Base-by-base conservation (phyloP, 106 monocot species). In the Chionographis japonica region DNA sequence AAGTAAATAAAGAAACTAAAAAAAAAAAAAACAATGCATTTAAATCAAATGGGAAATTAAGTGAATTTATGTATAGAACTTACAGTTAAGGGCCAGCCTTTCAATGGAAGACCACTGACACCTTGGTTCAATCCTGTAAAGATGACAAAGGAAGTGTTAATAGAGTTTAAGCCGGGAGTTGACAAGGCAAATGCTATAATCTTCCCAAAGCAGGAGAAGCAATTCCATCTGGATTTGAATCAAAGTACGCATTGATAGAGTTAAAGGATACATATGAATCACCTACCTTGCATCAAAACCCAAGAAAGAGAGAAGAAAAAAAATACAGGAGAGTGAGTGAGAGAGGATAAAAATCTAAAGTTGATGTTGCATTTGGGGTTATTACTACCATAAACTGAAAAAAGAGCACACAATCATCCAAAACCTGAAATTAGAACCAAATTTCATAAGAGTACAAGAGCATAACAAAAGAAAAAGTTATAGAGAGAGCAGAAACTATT, bases 61-160 rank as follows among this genome's bases (percentile, higher is more conserved):
- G 51, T 41, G 11, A 16, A 20, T 36, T 52, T 4, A 35, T 43
- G 40, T 54, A 58, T 40, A 50, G 27, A 54, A 51, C 94, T 77
- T 80, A 94, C 95, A 69, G 86, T 84, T 62, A 81, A 62, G 54
- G 81, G 81, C 81, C 81, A 81, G 65, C 81, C 81, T 19, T 81
- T 81, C 12, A 76, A 56, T 62, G 81, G 81, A 76, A 76, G 66
- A 42, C 72, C 76, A 72, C 76, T 66, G 42, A 76, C 76, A 53
- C 81, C 81, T 75, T 75, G 65, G 60, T 81, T 95, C 66, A 95
- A 66, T 57, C 86, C 95, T 91, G 67, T 39, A 14, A 68, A 11
- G 14, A 60, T 61, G 61, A 7, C 39, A 61, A 40, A 15, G 3
- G 12, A 20, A 13, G 4, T 8, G 3, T 40, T 61, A 0, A 58